Conservation (phyloP, 176 grass and related monocot genomes). For the Cenchrus purpureus region DNA sequence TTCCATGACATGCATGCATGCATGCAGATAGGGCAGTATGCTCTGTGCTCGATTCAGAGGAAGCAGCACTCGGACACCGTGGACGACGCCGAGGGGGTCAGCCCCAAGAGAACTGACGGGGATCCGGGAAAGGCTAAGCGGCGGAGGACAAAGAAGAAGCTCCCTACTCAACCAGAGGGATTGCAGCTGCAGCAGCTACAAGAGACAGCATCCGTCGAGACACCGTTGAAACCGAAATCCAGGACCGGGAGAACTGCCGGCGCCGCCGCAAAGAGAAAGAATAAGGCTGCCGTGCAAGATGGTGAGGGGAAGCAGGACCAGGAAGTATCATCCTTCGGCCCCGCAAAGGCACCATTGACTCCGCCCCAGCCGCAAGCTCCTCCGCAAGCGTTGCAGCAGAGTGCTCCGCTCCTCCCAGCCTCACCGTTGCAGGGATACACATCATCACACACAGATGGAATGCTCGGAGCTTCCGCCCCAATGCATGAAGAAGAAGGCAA, state of each 20-base stretch:
- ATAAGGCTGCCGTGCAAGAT: neutral
- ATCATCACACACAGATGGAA: neutral
- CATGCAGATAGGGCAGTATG: constrained; percentile 32
- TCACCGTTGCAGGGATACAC: neutral
- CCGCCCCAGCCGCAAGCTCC: neutral
- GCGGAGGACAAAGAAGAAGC: too few species aligned
- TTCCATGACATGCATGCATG: neutral
- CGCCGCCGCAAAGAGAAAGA: neutral
- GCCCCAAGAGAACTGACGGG: neutral
- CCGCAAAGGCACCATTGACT: neutral
- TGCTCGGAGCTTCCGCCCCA: neutral
- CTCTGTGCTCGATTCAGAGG: constrained; percentile 36
- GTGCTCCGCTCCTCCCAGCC: too few species aligned
- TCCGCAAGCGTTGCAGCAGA: neutral
- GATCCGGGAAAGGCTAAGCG: neutral
- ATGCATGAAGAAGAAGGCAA: neutral
- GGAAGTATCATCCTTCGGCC: neutral
- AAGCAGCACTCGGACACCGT: constrained; percentile 1
- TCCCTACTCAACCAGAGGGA: neutral
- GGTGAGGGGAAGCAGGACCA: neutral
- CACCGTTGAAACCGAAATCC: neutral
- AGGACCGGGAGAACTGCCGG: neutral
- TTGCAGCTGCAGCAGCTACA: neutral
- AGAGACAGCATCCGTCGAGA: neutral
- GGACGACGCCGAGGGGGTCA: neutral